phyloP scores from a whole-genome alignment of 441 rosid species.

The Raphanus hybrid region DNA sequence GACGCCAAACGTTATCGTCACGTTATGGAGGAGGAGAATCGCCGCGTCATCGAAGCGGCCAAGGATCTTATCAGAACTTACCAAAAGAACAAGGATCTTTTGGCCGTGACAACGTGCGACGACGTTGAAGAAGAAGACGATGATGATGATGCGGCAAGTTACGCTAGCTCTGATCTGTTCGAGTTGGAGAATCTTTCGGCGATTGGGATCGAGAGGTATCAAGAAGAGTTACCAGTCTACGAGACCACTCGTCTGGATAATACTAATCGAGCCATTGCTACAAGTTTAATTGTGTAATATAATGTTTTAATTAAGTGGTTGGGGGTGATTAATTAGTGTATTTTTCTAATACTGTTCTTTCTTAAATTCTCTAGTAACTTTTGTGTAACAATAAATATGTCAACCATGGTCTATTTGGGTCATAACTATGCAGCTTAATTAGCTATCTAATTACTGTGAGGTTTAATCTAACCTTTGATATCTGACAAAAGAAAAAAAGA shows the following conservation, averaged over 20 bases:
- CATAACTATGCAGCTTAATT: background rate
- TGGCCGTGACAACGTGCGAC: constrained; percentile 15
- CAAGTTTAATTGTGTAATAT: constrained; percentile 63
- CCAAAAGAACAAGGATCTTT: constrained; percentile 52
- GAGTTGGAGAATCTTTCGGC: constrained; percentile 83
- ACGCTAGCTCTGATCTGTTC: constrained; percentile 87
- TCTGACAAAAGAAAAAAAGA: background rate
- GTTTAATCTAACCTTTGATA: background rate
- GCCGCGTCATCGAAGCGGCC: constrained; percentile 70
- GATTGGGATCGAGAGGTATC: constrained; percentile 70
- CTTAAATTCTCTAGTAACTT: constrained; percentile 4
- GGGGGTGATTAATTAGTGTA: constrained; percentile 27
- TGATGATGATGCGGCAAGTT: constrained; percentile 71
- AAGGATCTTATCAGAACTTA: constrained; percentile 63
- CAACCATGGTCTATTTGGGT: constrained; percentile 15
- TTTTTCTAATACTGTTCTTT: background rate
- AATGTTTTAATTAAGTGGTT: constrained; percentile 16
- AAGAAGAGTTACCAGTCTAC: constrained; percentile 88
- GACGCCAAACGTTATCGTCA: constrained; percentile 34
- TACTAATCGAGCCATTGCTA: constrained; percentile 77
- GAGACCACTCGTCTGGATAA: constrained; percentile 75
- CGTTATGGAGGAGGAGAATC: constrained; percentile 57
- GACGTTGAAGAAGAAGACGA: constrained; percentile 21
- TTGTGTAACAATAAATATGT: constrained; percentile 11
- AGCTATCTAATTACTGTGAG: background rate